phyloP scores from a whole-genome alignment of 495 filamentous ascomycete species.

The Aspergillus asperescens region DNA sequence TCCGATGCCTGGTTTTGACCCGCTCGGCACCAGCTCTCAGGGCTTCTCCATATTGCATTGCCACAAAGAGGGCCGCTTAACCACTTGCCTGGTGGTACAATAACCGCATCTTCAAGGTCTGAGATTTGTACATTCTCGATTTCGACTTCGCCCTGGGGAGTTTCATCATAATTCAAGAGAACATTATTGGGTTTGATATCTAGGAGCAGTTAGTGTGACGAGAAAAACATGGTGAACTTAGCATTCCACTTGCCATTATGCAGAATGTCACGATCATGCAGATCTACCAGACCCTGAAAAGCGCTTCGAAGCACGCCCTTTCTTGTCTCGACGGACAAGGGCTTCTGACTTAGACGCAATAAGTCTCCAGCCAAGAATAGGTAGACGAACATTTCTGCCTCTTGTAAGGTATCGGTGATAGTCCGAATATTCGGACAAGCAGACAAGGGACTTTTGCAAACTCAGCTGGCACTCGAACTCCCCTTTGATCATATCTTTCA shows the following conservation, averaged over 20 bases:
- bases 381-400: slow-evolving; percentile 41
- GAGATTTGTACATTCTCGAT: slow-evolving; percentile 10
- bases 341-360: slow-evolving; percentile 35
- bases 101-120: slow-evolving; percentile 43
- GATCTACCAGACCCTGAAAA: slow-evolving; percentile 36
- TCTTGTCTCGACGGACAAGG: slow-evolving; percentile 26
- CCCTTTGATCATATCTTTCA: slow-evolving; percentile 36
- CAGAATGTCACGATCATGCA: slow-evolving; percentile 42
- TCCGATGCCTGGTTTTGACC: slow-evolving; percentile 32
- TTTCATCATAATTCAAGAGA: neutral
- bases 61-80: slow-evolving; percentile 30
- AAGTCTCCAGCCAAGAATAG: slow-evolving; percentile 40
- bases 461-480: slow-evolving; percentile 37
- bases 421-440: slow-evolving; percentile 19
- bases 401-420: slow-evolving; percentile 36
- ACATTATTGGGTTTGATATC: slow-evolving; percentile 29
- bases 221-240: slow-evolving; percentile 9
- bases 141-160: neutral
- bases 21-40: slow-evolving; percentile 32
- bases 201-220: slow-evolving; percentile 2
- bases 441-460: slow-evolving; percentile 30
- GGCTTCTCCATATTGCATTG: slow-evolving; percentile 37
- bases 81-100: slow-evolving; percentile 28
- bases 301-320: slow-evolving; percentile 39
- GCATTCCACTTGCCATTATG: slow-evolving; percentile 41